These are phyloP conservation scores for Neonectria neomacrospora DNA, from an alignment of 2,329 filamentous ascomycete genomes.

Conservation along the genomic window DNA sequence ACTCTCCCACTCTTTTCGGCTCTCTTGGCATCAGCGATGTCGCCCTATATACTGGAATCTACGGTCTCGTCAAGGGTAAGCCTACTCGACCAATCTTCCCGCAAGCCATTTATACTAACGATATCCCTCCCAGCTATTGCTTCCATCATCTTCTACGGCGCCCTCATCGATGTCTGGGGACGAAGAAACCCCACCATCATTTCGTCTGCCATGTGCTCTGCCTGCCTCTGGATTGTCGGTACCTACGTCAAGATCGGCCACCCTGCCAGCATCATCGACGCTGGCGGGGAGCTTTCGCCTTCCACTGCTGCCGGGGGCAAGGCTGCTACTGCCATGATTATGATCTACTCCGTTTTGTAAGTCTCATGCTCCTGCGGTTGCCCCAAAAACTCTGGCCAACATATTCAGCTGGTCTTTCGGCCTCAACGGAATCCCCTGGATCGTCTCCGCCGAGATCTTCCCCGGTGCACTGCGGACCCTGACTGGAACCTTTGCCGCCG, in stretches of 20 bases:
- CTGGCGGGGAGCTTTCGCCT: conserved; percentile 54
- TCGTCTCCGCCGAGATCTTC: conserved; percentile 58
- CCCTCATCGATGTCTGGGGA: conserved; percentile 54
- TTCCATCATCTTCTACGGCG: conserved; percentile 55
- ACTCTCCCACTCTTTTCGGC: conserved; percentile 54
- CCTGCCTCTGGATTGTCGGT: conserved; percentile 63
- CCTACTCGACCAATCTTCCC: fast-evolving
- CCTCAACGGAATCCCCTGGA: conserved; percentile 59
- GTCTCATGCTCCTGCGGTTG: conserved; percentile 26
- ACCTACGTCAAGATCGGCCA: conserved; percentile 64
- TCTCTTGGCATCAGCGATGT: conserved; percentile 59
- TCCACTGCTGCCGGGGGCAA: conserved; percentile 59
- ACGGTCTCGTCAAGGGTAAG: conserved; percentile 56
- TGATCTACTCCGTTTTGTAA: conserved; percentile 65
- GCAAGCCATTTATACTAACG: conserved; percentile 14
- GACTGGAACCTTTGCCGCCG: conserved; percentile 54
- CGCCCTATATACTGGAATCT: conserved; percentile 62
- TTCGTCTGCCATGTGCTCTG: conserved; percentile 59
- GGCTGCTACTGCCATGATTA: conserved; percentile 65
- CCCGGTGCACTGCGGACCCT: conserved; percentile 55
- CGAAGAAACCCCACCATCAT: conserved; percentile 56
- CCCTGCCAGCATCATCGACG: conserved; percentile 56
- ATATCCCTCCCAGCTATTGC: conserved; percentile 44
- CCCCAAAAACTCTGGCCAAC: background rate
- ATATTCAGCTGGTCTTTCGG: conserved; percentile 54